These are phyloP conservation scores for Mychonastes homosphaera DNA, from an alignment of 139 green algal species.

Conservation along the genomic window DNA sequence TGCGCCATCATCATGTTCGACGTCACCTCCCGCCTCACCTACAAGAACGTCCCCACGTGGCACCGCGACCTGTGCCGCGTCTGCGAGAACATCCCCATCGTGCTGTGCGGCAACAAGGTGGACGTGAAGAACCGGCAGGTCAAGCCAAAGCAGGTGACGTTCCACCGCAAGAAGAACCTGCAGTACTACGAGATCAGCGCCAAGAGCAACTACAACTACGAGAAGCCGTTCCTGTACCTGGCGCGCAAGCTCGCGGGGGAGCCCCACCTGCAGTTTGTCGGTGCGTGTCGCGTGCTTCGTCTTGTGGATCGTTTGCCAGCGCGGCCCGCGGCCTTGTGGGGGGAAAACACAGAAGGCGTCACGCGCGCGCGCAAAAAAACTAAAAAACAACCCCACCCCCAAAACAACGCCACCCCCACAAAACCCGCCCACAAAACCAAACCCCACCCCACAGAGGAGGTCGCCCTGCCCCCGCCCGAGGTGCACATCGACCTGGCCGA, in stretches of 20 bases:
- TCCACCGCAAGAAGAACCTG: constrained; percentile 99
- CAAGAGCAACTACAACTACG: constrained; percentile 99
- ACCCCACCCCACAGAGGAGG: too few species aligned
- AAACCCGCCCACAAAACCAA: constrained; percentile 28
- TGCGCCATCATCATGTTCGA: constrained; percentile 99
- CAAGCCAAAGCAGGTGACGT: constrained; percentile 98
- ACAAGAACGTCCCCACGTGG: constrained; percentile 99
- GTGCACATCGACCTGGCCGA: constrained; percentile 81
- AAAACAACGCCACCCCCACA: too few species aligned
- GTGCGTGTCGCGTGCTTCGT: too few species aligned
- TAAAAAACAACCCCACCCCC: too few species aligned
- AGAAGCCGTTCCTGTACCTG: constrained; percentile 99
- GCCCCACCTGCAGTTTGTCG: constrained; percentile 88
- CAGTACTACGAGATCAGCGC: constrained; percentile 99
- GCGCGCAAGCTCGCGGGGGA: constrained; percentile 95
- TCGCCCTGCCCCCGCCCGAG: constrained; percentile 91
- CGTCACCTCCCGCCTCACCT: constrained; percentile 97
- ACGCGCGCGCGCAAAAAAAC: too few species aligned
- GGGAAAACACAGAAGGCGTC: too few species aligned
- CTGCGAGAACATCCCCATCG: constrained; percentile 99
- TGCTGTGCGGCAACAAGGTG: constrained; percentile 99
- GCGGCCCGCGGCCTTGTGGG: too few species aligned
- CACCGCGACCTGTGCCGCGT: constrained; percentile 96
- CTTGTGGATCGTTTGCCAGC: too few species aligned
- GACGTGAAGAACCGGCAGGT: constrained; percentile 99